Conservation (phyloP, 495 filamentous ascomycete species). For the Podospora comata region DNA sequence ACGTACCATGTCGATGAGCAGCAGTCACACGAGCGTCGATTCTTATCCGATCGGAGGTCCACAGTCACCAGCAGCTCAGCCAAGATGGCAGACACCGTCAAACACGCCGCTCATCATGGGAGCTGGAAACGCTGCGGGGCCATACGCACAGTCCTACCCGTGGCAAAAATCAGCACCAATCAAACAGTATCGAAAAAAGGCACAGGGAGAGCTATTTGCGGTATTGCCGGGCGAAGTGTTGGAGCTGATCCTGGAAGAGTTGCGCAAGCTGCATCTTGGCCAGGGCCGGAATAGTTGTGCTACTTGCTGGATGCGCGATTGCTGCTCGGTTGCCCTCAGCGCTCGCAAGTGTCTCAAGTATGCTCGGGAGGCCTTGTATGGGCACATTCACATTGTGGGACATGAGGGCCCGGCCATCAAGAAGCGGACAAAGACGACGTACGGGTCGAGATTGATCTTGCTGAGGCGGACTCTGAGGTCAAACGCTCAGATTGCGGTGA, state of each 20-base stretch:
- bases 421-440: slow-evolving; percentile 63
- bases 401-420: slow-evolving; percentile 64
- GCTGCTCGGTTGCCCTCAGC: slow-evolving; percentile 64
- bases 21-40: slow-evolving; percentile 44
- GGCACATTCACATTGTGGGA: slow-evolving; percentile 64
- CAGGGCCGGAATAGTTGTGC: slow-evolving; percentile 54
- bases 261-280: slow-evolving; percentile 47
- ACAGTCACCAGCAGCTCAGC: neutral
- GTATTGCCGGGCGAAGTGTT: slow-evolving; percentile 58
- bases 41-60: slow-evolving; percentile 21
- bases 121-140: neutral
- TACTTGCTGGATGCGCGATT: slow-evolving; percentile 75
- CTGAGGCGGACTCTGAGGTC: slow-evolving; percentile 72
- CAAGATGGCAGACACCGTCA: neutral
- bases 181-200: slow-evolving; percentile 34
- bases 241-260: slow-evolving; percentile 48
- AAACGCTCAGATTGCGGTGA: slow-evolving; percentile 64
- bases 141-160: slow-evolving; percentile 16
- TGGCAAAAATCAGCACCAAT: slow-evolving; percentile 40
- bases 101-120: neutral
- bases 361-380: slow-evolving; percentile 65
- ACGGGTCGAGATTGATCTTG: slow-evolving; percentile 67
- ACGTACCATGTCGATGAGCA: slow-evolving; percentile 27
- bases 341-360: slow-evolving; percentile 66
- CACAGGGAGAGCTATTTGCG: slow-evolving; percentile 50